These are phyloP conservation scores for Wallacemonas sp. DNA, from an alignment of 208 protist genomes.

Conservation along the genomic window DNA sequence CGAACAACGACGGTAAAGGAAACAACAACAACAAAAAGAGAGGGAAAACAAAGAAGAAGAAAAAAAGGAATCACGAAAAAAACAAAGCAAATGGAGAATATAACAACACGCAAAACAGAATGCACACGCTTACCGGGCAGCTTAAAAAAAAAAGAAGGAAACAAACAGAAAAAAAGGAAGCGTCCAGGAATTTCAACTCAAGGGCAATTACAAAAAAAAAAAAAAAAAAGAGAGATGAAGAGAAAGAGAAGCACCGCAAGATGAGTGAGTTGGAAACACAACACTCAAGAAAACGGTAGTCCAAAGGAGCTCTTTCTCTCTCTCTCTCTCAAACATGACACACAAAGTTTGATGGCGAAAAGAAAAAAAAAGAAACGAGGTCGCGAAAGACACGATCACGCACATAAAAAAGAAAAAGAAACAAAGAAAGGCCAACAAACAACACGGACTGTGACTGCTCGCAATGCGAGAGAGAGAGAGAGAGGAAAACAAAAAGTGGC, in stretches of 20 bases:
- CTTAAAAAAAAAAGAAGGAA: conserved; percentile 9
- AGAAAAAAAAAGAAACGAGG: conserved; percentile 3
- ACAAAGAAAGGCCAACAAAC: conserved; percentile 3
- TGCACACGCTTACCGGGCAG: too few species aligned
- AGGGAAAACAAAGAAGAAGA: conserved; percentile 14
- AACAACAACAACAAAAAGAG: background rate
- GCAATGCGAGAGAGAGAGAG: too few species aligned
- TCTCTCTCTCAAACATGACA: too few species aligned
- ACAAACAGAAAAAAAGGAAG: conserved; percentile 10
- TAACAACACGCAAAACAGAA: conserved; percentile 6
- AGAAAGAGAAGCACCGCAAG: too few species aligned
- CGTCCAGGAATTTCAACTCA: background rate
- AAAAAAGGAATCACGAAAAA: conserved; percentile 2
- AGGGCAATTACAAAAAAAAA: background rate
- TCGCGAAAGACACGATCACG: too few species aligned
- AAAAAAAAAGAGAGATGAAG: background rate
- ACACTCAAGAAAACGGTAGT: too few species aligned
- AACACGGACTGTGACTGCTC: conserved; percentile 1
- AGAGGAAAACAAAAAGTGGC: too few species aligned
- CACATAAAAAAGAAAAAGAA: conserved; percentile 2
- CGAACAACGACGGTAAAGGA: conserved; percentile 7
- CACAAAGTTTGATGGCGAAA: too few species aligned
- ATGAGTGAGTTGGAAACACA: too few species aligned
- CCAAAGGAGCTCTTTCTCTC: too few species aligned
- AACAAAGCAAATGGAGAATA: conserved; percentile 13